Conservation (phyloP, 768 basidiomycete species). For the Rhizopogon roseolus region DNA sequence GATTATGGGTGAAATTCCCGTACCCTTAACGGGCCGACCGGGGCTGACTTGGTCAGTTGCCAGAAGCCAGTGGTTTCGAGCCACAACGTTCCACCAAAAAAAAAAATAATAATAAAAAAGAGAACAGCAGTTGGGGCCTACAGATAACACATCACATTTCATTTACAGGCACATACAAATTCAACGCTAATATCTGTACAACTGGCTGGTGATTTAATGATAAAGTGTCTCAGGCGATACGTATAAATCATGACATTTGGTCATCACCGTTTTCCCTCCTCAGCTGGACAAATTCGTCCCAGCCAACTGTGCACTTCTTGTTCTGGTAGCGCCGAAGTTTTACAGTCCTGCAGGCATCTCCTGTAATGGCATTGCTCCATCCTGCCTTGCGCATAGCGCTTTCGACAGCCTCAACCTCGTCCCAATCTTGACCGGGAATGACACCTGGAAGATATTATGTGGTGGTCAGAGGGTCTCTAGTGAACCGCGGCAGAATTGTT, state of each 20-base stretch:
- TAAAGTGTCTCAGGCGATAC: neutral
- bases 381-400: slow-evolving; percentile 94
- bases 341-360: slow-evolving; percentile 72
- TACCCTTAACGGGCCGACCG: no score
- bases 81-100: no score
- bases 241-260: slow-evolving; percentile 18
- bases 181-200: slow-evolving; percentile 7
- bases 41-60: no score
- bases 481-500: slow-evolving; percentile 48
- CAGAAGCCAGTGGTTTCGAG: no score
- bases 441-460: slow-evolving; percentile 96
- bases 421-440: slow-evolving; percentile 91
- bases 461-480: slow-evolving; percentile 65
- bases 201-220: slow-evolving; percentile 7
- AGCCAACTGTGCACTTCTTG: slow-evolving; percentile 57
- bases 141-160: neutral
- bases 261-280: slow-evolving; percentile 45
- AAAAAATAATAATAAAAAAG: no score
- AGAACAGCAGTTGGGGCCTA: no score
- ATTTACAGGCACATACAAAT: slow-evolving; percentile 1
- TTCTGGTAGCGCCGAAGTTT: slow-evolving; percentile 83
- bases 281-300: slow-evolving; percentile 79
- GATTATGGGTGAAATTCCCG: no score
- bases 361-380: slow-evolving; percentile 77
- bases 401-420: slow-evolving; percentile 82